phyloP scores from a whole-genome alignment of 163 green algal species.

The Scenedesmus sp. region DNA sequence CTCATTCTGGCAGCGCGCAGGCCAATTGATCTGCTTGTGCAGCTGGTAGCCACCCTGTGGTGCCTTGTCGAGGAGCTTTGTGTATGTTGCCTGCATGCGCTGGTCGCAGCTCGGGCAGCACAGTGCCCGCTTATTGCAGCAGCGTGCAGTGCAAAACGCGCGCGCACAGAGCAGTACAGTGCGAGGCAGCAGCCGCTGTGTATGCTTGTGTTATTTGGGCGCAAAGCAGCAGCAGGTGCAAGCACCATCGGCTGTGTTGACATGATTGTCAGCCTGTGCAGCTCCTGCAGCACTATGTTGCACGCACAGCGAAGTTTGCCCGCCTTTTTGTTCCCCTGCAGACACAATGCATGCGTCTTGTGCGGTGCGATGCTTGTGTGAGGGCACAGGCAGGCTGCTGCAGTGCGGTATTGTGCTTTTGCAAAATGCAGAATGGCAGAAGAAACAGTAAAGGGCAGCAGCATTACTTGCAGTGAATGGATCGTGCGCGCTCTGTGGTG shows the following conservation, averaged over 20 bases:
- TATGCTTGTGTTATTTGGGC: neutral
- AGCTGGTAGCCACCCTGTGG: conserved; percentile 3
- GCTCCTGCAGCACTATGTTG: neutral
- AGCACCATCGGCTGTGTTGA: neutral
- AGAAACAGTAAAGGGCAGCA: neutral
- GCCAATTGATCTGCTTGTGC: conserved; percentile 7
- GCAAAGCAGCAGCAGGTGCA: neutral
- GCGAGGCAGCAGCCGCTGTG: neutral
- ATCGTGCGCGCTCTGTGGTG: neutral
- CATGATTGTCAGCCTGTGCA: neutral
- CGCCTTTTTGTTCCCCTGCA: neutral
- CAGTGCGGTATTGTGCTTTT: neutral
- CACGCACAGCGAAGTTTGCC: neutral
- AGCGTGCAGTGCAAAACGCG: neutral
- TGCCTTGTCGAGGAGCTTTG: neutral
- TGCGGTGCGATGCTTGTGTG: neutral
- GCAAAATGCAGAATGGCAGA: neutral
- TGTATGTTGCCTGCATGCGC: neutral
- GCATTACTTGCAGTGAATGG: neutral
- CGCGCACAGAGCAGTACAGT: neutral
- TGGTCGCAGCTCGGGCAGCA: neutral
- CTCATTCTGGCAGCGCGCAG: neutral
- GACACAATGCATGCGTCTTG: neutral
- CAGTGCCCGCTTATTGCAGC: neutral
- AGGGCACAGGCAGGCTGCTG: neutral